phyloP scores from a whole-genome alignment of 805 yeast genomes.

The Teunomyces stri region DNA sequence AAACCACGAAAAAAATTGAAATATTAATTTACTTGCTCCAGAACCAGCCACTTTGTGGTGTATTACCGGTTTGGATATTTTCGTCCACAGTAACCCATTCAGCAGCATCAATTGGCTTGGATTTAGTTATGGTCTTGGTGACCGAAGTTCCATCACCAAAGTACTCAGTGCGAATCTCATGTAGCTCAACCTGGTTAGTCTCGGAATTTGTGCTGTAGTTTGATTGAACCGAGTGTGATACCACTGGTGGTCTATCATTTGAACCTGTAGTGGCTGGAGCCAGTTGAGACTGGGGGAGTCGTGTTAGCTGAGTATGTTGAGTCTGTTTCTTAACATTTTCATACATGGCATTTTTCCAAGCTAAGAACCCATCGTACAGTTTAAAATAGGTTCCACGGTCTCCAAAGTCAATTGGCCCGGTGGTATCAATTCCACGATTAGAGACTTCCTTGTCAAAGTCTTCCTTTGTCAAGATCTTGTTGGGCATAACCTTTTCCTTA shows the following conservation, averaged over 20 bases:
- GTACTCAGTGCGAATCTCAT: slow-evolving; percentile 32
- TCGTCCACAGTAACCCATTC: slow-evolving; percentile 34
- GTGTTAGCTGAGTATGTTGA: not conserved
- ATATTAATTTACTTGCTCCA: slow-evolving; percentile 13
- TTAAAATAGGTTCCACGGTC: slow-evolving; percentile 60
- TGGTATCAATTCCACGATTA: slow-evolving; percentile 5
- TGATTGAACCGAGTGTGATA: slow-evolving; percentile 28
- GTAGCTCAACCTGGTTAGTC: slow-evolving; percentile 25
- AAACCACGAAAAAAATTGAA: not conserved
- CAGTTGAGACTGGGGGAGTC: too few species aligned
- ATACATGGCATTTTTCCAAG: slow-evolving; percentile 63
- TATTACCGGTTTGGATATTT: slow-evolving; percentile 13
- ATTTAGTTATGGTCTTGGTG: slow-evolving; percentile 27
- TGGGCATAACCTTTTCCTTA: slow-evolving; percentile 23
- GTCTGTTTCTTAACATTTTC: slow-evolving; percentile 38
- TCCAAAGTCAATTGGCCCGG: slow-evolving; percentile 37
- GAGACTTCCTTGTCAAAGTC: slow-evolving; percentile 46
- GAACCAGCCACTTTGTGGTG: slow-evolving; percentile 20
- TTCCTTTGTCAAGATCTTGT: slow-evolving; percentile 50
- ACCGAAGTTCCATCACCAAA: slow-evolving; percentile 37
- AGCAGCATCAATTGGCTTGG: slow-evolving; percentile 32
- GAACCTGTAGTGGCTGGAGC: not conserved
- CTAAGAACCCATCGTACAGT: slow-evolving; percentile 61
- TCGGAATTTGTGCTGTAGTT: slow-evolving; percentile 24
- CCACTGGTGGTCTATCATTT: slow-evolving; percentile 10